A percentile compares a stretch with the other conserved stretches of the same genome.
Conservation (phyloP, 768 basidiomycete species). For the Cystofilobasidium capitatum region DNA sequence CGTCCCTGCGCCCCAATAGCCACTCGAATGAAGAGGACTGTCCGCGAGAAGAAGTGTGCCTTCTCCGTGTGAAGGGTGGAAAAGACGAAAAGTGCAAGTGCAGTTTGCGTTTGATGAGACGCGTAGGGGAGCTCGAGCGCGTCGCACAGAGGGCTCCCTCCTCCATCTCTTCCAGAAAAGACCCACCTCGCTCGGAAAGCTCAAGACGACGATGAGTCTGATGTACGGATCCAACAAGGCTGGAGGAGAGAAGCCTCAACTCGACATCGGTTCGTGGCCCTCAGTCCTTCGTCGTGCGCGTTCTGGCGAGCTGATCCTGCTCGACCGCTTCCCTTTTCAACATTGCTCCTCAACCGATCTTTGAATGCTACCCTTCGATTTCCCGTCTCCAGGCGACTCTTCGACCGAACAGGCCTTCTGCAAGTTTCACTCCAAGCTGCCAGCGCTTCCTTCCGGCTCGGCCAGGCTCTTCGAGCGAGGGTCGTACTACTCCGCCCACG, state of each 20-base stretch:
- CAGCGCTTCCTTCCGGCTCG: slow-evolving; percentile 47
- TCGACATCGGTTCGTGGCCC: slow-evolving; percentile 24
- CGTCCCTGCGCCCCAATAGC: too few relatives aligned
- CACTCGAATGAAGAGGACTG: too few relatives aligned
- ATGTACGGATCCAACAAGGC: slow-evolving; percentile 22
- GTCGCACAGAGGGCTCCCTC: too few relatives aligned
- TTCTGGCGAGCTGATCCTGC: background rate
- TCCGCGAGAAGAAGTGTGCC: too few relatives aligned
- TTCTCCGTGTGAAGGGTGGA: too few relatives aligned
- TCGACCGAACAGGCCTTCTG: slow-evolving; percentile 3
- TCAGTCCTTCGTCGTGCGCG: background rate
- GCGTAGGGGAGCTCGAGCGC: too few relatives aligned
- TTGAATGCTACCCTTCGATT: too few relatives aligned
- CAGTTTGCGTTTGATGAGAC: too few relatives aligned
- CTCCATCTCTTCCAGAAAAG: too few relatives aligned
- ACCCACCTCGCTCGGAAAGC: too few relatives aligned
- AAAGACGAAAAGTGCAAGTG: too few relatives aligned
- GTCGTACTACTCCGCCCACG: slow-evolving; percentile 77
- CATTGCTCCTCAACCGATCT: background rate
- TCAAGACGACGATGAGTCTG: slow-evolving; percentile 7
- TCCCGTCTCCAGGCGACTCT: background rate
- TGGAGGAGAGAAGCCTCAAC: slow-evolving; percentile 21
- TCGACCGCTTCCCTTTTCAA: slow-evolving; percentile 33
- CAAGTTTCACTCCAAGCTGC: background rate
- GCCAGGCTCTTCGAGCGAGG: slow-evolving; percentile 74